Evolutionary conservation across 2,329 filamentous ascomycete genomes (phyloP), one percentile per base, ranked within the genome.

Genomic region (Chrysoporthe cubensis): DNA sequence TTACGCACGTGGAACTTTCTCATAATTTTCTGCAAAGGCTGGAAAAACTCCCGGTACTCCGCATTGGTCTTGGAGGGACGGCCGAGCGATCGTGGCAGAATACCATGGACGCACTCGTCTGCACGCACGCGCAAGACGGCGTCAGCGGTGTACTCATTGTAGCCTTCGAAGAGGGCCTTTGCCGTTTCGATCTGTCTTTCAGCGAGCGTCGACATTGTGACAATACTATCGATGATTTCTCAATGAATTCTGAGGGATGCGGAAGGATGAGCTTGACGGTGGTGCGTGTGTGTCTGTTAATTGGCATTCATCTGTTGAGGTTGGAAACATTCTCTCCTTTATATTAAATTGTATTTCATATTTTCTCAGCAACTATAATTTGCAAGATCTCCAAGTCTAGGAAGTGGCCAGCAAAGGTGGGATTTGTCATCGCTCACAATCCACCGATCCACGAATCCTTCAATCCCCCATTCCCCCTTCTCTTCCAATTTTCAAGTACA

Each of bases 1-100:
- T 48, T 6, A 48, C 46, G n/a, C 9, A 48, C 46, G n/a, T 48
- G 46, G n/a, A 48, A 48, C 46, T 48, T 48, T 18, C 46, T 21
- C 46, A 48, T 48, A 18, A 48, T 48, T 18, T 48, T 48, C 46
- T 48, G 46, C 7, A 48, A 18, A n/a, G 46, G 46, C 18, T 48
- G 46, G 7, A 48, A 48, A 9, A 48, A 48, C 18, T 48, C 46
- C 21, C 46, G 46, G n/a, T 48, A 48, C 46, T 48, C 46, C 5
- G 46, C n/a, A 48, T 48, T 48, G 46, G 46, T 48, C 46, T 48
- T 48, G 46, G 46, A 48, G 46, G 46, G 46, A 48, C 46, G 46
- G 9, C 46, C 46, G 18, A 48, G 46, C 6, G 46, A 48, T 21
- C 46, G 46, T 48, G 46, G 46, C 46, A 48, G 46, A 18, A 48